Evolutionary conservation across 2,329 filamentous ascomycete species (phyloP), one percentile per base, ranked within the genome.

Genomic region (Sporothrix mexicana): DNA sequence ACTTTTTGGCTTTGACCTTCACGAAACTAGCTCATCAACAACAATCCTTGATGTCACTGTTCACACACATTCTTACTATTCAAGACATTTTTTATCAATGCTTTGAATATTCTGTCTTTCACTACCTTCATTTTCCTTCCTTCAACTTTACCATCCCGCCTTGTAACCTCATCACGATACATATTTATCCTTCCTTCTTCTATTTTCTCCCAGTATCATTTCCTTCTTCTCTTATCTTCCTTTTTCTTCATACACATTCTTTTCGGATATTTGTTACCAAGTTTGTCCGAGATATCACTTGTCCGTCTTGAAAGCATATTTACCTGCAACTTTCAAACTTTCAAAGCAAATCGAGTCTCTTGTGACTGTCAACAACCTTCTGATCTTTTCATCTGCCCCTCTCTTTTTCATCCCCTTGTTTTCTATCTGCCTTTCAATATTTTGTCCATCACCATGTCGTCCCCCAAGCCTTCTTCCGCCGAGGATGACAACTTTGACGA

Each of bases 401-500:
- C 25, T 2, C 17, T 3, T 55, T 8, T 20, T 53, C 3, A 23
- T 55, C 23, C 20, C 23, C 20, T 53, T 23, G 23, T 9, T 45
- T 36, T 70, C 45, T 41, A 3, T 51, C 20, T 53, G 45, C 10
- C 1, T 10, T 20, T 25, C 20, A 59, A 15, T 30, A 66, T 17
- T 36, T 12, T n/a, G n/a, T 17, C 36, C 47, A n/a, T 17, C 45
- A 69, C 66, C 41, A 62, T 49, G 41, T 41, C 53, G 41, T 41
- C 53, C 9, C 61, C 62, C 17, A 41, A 17, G 9, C 25, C 47
- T 36, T 17, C 53, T 23, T n/a, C 23, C 30, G 20, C 47, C 13
- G 67, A 70, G 13, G 68, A 70, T 41, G 69, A 73, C 49, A 15
- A 41, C 5, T 69, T 70, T 62, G 30, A 36, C 30, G 30, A 36